Evolutionary conservation across 2,329 filamentous ascomycete genomes (phyloP).

Genomic region (Rasamsonia emersonii): DNA sequence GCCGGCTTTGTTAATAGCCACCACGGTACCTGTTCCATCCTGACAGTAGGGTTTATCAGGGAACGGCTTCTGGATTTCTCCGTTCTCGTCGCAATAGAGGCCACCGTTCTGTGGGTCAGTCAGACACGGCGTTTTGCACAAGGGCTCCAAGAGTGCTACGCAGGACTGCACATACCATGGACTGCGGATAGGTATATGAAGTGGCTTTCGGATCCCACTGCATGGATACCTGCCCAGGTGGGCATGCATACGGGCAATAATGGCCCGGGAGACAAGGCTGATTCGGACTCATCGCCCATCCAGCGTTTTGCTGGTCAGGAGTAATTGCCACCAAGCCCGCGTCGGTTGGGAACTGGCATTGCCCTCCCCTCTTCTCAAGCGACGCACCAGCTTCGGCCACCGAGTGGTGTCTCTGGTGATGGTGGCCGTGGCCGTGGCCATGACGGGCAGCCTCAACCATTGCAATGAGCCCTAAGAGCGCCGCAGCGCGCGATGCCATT

Average conservation of each 20-base stretch:
- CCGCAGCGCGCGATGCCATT: constrained; percentile 22
- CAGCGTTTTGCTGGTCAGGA: constrained; percentile 55
- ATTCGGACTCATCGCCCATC: constrained; percentile 74
- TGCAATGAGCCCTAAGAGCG: constrained; percentile 29
- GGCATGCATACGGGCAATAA: constrained; percentile 72
- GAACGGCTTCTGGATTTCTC: constrained; percentile 62
- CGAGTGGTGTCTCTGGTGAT: constrained; percentile 16
- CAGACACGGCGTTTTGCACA: constrained; percentile 8
- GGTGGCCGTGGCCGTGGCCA: constrained; percentile 22
- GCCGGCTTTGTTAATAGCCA: constrained; percentile 58
- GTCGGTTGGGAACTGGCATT: constrained; percentile 59
- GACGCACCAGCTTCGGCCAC: constrained; percentile 16
- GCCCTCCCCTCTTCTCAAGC: constrained; percentile 46
- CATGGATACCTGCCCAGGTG: constrained; percentile 64
- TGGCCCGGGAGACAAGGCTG: constrained; percentile 56
- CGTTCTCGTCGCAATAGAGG: constrained; percentile 59
- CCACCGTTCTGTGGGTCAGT: constrained; percentile 55
- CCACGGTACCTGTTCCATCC: constrained; percentile 56
- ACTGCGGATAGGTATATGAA: constrained; percentile 58
- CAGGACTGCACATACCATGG: constrained; percentile 51
- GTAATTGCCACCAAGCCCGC: constrained; percentile 61
- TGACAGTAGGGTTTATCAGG: constrained; percentile 60
- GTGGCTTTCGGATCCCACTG: constrained; percentile 68
- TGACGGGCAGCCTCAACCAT: constrained; percentile 27
- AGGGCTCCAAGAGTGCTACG: neutral